Evolutionary conservation across 192 early-diverging fungal genomes (phyloP), one percentile per base, ranked within the genome.

Genomic region (Funneliformis mosseae): DNA sequence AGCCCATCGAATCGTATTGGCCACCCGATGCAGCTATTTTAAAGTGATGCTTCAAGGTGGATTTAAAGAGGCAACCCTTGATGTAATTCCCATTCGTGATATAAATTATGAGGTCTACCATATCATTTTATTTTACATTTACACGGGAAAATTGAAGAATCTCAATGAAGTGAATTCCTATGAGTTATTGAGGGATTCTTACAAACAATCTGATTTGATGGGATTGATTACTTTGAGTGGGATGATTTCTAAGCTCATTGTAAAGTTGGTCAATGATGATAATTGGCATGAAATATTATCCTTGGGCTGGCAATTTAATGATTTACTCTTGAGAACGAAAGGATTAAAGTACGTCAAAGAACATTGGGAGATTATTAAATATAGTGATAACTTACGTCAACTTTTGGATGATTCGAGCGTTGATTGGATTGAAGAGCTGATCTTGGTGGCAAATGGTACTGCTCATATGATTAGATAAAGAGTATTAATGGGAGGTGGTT

Each of bases 1-100:
- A 74, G 38, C 71, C 46, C 71, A 74, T 74, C 71, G 71, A 23
- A 46, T 74, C 12, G 27, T 74, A 21, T 41, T 74, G 14, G 71
- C 71, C 18, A 41, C 71, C 4, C n/a, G 43, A 46, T 45, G 39
- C 18, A 27, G 11, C 12, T 74, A 74, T 74, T 74, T 74, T 46
- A 46, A 74, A 45, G 46, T 8, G 21, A 25, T 74, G 39, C 25
- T 74, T 39, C 10, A 27, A 46, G 21, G 71, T 74, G 71, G 45
- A 10, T 74, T 27, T 27, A 45, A 45, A 74, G 71, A 74, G 46
- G n/a, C 41, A 25, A 25, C 5, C 18, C 25, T 74, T 8, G 45
- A 74, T 18, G 18, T 18, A 9, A 14, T 74, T 48, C 71, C 39
- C 21, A 74, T 74, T 12, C 25, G 21, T 27, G n/a, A 46, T 45